Percentiles rank a stretch among this genome's conserved stretches.
Evolutionary conservation across 2,329 filamentous ascomycete species (phyloP).

Genomic region (Verticillium isaacii): DNA sequence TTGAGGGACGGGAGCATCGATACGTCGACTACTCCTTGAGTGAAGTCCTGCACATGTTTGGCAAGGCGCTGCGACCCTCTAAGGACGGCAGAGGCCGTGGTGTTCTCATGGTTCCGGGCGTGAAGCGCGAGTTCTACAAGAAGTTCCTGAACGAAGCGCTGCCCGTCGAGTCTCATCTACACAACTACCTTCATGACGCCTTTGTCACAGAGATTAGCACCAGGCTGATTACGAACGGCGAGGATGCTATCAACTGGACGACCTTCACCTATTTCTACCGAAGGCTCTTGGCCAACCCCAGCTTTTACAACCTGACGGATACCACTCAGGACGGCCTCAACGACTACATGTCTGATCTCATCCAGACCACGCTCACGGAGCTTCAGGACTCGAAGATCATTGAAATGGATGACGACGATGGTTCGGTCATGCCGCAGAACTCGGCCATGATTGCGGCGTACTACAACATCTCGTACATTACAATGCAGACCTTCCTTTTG

Average conservation of each 20-base stretch:
- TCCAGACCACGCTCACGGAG: conserved; percentile 89
- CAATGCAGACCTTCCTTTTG: conserved; percentile 96
- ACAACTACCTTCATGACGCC: conserved; percentile 87
- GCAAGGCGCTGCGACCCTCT: conserved; percentile 76
- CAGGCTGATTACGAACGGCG: conserved; percentile 89
- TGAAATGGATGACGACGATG: conserved; percentile 91
- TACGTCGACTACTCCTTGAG: conserved; percentile 95
- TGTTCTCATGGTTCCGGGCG: conserved; percentile 92
- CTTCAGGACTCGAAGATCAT: conserved; percentile 91
- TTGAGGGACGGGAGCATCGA: conserved; percentile 91
- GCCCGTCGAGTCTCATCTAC: conserved; percentile 90
- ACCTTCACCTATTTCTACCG: conserved; percentile 99
- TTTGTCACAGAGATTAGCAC: conserved; percentile 97
- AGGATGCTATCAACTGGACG: conserved; percentile 97
- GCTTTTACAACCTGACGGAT: conserved; percentile 87
- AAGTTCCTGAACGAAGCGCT: conserved; percentile 97
- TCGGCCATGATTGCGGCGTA: conserved; percentile 97
- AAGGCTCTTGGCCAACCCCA: conserved; percentile 88
- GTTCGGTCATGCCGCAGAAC: conserved; percentile 83
- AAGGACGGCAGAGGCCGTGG: conserved; percentile 79
- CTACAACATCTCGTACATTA: conserved; percentile 99
- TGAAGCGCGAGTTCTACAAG: conserved; percentile 97
- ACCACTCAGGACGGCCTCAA: conserved; percentile 91
- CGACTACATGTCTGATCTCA: conserved; percentile 87
- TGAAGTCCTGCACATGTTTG: conserved; percentile 97